phyloP scores from a whole-genome alignment of 208 protist genomes.

The Balamuthia mandrillaris region DNA sequence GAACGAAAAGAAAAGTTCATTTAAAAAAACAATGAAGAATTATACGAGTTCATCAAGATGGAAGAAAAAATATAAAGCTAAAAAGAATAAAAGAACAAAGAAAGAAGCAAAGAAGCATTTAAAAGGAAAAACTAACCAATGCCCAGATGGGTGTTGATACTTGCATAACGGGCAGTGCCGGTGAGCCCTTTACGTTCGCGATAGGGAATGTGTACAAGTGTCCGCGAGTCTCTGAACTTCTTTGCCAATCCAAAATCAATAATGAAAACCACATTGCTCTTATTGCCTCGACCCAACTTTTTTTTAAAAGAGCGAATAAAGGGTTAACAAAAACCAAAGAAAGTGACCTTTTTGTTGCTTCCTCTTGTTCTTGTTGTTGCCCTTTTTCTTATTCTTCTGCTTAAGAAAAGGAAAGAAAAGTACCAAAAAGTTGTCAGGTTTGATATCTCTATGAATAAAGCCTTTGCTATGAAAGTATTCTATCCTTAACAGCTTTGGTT shows the following conservation, averaged over 20 bases:
- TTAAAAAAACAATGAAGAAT: too few species aligned
- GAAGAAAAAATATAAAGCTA: too few species aligned
- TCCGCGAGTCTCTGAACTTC: constrained; percentile 95
- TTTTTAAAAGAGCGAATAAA: too few species aligned
- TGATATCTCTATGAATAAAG: constrained; percentile 95
- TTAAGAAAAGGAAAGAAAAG: too few species aligned
- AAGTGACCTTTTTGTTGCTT: too few species aligned
- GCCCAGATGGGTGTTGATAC: constrained; percentile 98
- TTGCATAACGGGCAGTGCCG: constrained; percentile 98
- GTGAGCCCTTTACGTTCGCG: constrained; percentile 98
- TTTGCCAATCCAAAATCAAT: constrained; percentile 99
- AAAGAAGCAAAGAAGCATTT: constrained; percentile 14
- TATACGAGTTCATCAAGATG: too few species aligned
- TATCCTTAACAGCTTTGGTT: constrained; percentile 73
- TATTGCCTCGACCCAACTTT: too few species aligned
- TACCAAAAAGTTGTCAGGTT: constrained; percentile 99
- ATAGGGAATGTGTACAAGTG: constrained; percentile 98
- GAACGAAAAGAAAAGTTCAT: too few species aligned
- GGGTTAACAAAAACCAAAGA: too few species aligned
- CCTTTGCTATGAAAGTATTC: constrained; percentile 94
- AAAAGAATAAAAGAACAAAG: background rate
- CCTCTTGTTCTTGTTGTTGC: too few species aligned
- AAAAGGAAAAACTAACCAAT: constrained; percentile 72
- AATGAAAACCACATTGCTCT: constrained; percentile 85
- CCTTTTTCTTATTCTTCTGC: too few species aligned